Base-by-base conservation (phyloP, 768 basidiomycete genomes). In the Suillus americanus region DNA sequence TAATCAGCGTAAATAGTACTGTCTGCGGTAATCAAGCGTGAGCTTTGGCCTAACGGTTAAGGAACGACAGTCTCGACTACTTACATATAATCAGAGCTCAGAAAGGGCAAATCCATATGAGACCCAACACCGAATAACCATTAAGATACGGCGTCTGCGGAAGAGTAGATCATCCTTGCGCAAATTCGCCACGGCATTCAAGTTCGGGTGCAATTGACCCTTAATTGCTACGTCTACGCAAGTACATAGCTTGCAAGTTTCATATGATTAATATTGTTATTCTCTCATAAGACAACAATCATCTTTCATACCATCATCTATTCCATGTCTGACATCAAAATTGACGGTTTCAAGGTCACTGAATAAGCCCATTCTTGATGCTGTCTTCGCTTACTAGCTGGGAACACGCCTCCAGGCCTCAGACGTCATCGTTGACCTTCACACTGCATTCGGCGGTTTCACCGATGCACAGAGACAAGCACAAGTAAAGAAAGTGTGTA, bases 401-500 rank as follows among this genome's bases (percentile, higher is more conserved):
- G 62, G 38, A 63, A 38, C 14, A 40, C 18, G 38, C 37, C 38
- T 12, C 2, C 64, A 94, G 92, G 77, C 90, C 48, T 93, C 92
- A 41, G 86, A 86, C 40, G 81, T 89, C 74, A 77, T 94, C 64
- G 75, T 82, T 14, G 74, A 71, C 35, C 82, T 94, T 62, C 78
- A 80, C 51, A 62, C 78, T 16, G 80, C 82, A 13, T 88, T 94
- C 69, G 77, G 79, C 18, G 72, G 74, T 59, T 84, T 81, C 76
- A 84, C 78, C 53, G 86, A 89, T 55, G 75, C 80, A 48, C 88
- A 94, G 77, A 91, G 83, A 77, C 79, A 85, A 66, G 77, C 82
- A 9, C 85, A 89, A 73, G 84, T 93, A 40, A 92, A 92, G 77
- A 93, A 93, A 87, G 92, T 87, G 53, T 59, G 72, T 67, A 35